Evolutionary conservation across 257 asterid genomes (phyloP), one percentile per base, ranked within the genome.

Genomic region (Paraleonurus japonicus): DNA sequence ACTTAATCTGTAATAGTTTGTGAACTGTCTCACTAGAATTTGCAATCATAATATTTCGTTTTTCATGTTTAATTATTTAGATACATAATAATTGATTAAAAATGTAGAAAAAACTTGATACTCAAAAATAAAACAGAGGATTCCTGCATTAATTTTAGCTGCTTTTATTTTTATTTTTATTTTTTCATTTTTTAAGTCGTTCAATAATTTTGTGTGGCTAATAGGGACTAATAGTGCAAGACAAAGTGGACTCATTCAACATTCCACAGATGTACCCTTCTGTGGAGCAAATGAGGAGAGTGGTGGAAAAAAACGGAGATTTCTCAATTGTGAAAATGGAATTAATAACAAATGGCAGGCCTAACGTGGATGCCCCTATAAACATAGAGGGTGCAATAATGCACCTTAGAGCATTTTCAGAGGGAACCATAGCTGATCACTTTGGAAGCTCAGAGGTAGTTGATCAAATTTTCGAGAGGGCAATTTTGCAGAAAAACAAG

Each of bases 171-270:
- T n/a, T n/a, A n/a, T n/a, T n/a, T n/a, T n/a, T n/a, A n/a, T n/a
- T n/a, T n/a, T n/a, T n/a, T n/a, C n/a, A n/a, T n/a, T n/a, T n/a
- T n/a, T n/a, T n/a, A n/a, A n/a, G n/a, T n/a, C n/a, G n/a, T n/a
- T n/a, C n/a, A n/a, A n/a, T n/a, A n/a, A n/a, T n/a, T n/a, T n/a
- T n/a, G n/a, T n/a, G n/a, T n/a, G n/a, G n/a, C 33, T 6, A 39
- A 39, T 78, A 84, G 85, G 86, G 83, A 30, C 35, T 75, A 13
- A 24, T 78, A 23, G 32, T 74, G 1, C 75, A 80, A 61, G 78
- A 76, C 15, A 64, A 54, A 5, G 79, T 81, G 7, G 77, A 83
- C 54, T 50, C 71, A 2, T 81, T 85, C 69, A 83, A 81, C 51
- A 26, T 80, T 13, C 86, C 86, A 16, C 63, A 71, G 19, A 58